Base-by-base conservation (phyloP, 192 early-diverging fungal genomes). In the Coemansia sp. region DNA sequence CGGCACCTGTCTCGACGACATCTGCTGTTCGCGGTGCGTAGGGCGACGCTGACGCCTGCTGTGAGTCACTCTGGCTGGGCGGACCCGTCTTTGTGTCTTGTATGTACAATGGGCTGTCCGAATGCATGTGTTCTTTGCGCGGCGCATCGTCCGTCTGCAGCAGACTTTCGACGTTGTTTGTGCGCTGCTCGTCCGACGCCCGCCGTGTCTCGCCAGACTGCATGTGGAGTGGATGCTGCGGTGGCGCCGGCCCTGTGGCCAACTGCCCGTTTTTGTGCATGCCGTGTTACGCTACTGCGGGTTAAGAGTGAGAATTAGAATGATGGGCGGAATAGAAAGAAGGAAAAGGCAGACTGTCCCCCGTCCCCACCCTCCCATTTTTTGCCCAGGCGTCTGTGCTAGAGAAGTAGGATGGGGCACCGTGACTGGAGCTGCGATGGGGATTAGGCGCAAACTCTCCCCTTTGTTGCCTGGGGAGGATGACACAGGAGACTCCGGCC, bases 211-310 rank as follows among this genome's bases (percentile, higher is more conserved):
- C 38, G 51, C 23, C 16, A 1, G 65, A 27, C 27, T n/a, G 41
- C 39, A 35, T 22, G 23, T 43, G 52, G 51, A 14, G 43, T 19
- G 54, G 10, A 14, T 54, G 61, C 24, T 52, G 61, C 37, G 37
- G 18, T 43, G 35, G 38, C 16, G 54, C 54, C 16, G 54, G 54
- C 54, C 65, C 68, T 41, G 73, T 55, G 12, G 61, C 53, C 32
- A 75, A 54, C n/a, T 80, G 77, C 24, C 73, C 72, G 69, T 75
- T 74, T 35, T 74, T 74, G 45, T 75, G 77, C 75, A 78, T 65
- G 52, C 50, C 38, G 54, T 43, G 51, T 43, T 59, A 35, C 54
- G 38, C 24, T 61, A 26, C 24, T 38, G 38, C 49, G 35, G 23
- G 37, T 54, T 24, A 45, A 41, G 3, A 23, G 35, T 38, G 16